Conservation (phyloP, 164 flowering plant genomes). For the Piper longum region DNA sequence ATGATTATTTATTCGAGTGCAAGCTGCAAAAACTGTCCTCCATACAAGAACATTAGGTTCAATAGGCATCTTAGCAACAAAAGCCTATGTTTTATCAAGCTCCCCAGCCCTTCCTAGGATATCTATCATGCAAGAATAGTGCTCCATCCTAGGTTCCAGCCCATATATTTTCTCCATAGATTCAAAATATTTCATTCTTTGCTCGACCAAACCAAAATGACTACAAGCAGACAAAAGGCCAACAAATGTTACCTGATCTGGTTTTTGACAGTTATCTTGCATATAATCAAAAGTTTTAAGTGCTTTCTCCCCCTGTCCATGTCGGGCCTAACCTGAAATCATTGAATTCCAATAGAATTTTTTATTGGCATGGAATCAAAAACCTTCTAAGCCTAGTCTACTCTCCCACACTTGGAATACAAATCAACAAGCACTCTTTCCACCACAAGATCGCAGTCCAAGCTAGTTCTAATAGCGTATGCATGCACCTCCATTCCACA, state of each 20-base stretch:
- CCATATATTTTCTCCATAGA: constrained; percentile 50
- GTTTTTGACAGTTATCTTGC: constrained; percentile 40
- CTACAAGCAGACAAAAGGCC: constrained; percentile 92
- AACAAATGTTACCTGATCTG: constrained; percentile 90
- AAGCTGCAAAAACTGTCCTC: constrained; percentile 79
- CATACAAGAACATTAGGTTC: constrained; percentile 58
- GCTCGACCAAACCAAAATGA: constrained; percentile 67
- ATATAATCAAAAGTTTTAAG: constrained; percentile 41
- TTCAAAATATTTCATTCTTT: constrained; percentile 52
- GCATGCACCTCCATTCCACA: constrained; percentile 93
- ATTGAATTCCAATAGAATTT: constrained; percentile 93
- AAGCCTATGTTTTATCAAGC: constrained; percentile 46
- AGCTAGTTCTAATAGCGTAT: constrained; percentile 45
- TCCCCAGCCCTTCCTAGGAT: constrained; percentile 76
- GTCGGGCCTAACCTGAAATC: constrained; percentile 88
- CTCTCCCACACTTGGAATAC: constrained; percentile 84
- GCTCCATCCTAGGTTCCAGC: constrained; percentile 60
- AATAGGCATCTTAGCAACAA: constrained; percentile 61
- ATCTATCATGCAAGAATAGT: constrained; percentile 82
- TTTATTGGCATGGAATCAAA: constrained; percentile 50
- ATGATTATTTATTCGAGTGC: constrained; percentile 41
- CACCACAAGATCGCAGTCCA: constrained; percentile 72
- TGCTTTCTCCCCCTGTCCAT: constrained; percentile 67
- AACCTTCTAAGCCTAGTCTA: constrained; percentile 63
- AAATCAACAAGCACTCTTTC: constrained; percentile 85